Evolutionary conservation across 148 eudicot genomes (phyloP).

Genomic region (Polygonum aviculare): DNA sequence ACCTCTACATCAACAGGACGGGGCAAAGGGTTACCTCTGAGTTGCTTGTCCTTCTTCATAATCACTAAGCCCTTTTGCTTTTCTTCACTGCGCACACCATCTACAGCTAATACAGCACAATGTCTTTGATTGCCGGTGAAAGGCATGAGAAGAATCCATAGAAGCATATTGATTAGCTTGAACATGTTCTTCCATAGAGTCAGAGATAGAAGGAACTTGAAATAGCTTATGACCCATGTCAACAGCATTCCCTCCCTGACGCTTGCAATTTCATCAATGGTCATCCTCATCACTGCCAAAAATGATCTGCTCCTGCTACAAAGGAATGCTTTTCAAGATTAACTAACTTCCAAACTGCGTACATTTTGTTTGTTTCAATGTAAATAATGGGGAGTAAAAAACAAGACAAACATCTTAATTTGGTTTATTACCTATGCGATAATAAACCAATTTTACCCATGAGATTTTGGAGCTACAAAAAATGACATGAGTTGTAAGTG

Average conservation of each 20-base stretch:
- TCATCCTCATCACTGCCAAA: background rate
- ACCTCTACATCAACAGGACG: conserved; percentile 40
- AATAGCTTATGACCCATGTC: conserved; percentile 1
- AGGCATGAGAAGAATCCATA: conserved; percentile 10
- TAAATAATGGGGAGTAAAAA: background rate
- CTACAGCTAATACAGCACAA: background rate
- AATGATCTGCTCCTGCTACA: conserved; percentile 1
- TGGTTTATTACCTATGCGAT: background rate
- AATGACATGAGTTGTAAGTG: background rate
- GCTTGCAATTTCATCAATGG: background rate
- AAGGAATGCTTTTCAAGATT: background rate
- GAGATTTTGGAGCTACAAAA: background rate
- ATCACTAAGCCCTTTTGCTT: background rate
- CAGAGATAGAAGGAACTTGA: conserved; percentile 3
- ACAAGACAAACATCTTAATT: background rate
- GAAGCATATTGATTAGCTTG: conserved; percentile 4
- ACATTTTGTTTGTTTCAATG: background rate
- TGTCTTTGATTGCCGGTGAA: background rate
- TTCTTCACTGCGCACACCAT: background rate
- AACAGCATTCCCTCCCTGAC: background rate
- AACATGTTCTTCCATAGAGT: conserved; percentile 4
- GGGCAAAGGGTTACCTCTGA: background rate
- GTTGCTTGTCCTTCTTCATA: background rate
- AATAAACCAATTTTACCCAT: background rate
- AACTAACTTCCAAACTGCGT: background rate